Base-by-base conservation (phyloP, 352 stramenopile genomes). In the Globisporangium cystogenes region DNA sequence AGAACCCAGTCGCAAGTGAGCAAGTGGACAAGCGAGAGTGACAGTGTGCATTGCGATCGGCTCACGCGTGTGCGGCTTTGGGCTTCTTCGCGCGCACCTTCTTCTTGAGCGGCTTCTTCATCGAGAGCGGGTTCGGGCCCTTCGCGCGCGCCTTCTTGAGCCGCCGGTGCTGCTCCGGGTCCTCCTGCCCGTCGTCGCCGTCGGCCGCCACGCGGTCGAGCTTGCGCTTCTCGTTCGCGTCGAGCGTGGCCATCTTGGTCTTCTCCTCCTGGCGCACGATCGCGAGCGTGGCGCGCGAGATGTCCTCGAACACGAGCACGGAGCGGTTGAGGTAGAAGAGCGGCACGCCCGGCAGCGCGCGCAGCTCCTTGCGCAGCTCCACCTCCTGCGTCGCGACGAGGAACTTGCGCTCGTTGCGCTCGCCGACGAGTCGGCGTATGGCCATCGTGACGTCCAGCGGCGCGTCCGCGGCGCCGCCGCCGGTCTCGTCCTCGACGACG, bases 241-340 rank as follows among this genome's bases (percentile, higher is more conserved):
- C 71, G 8, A 94, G 65, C 56, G 82, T 86, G 50, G 72, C 58
- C 63, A 75, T 70, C 51, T 87, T 89, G 42, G 59, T 60, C 45
- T 87, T 86, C 49, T 94, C 83, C 31, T 92, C 72, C 51, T 90
- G 72, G 4, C 83, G 81, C 36, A 90, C 80, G 60, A 94, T 92
- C 24, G 76, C 70, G 23, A 94, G 60, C 49, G 84, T 94, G 4
- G 82, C 77, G 11, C 68, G 61, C 33, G 77, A 90, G 37, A 93
- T 88, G 52, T 92, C 79, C 56, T 94, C 84, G 53, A 94, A 94
- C 55, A 94, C 84, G 18, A 94, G 68, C 64, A 93, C 82, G 5
- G 84, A 92, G 29, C 84, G 82, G 63, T 94, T 94, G 20, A 94
- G 56, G 67, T 94, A 94, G 41, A 94, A 62, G n/a, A 94, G 74